Conservation (phyloP, 208 protist genomes). For the Leishmania mexicana region DNA sequence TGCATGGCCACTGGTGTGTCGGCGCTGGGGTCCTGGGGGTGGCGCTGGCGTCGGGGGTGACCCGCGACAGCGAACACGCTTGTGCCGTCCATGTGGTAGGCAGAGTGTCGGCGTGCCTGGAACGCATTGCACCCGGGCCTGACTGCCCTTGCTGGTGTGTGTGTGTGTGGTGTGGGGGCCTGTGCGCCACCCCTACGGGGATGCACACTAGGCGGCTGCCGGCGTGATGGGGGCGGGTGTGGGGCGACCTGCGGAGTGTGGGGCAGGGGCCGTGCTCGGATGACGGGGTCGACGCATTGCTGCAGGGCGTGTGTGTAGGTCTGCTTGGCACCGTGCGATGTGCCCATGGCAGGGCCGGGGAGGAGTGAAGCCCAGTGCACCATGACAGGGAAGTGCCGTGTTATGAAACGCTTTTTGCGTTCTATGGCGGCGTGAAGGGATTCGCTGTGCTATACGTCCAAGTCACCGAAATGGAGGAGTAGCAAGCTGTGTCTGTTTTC, state of each 20-base stretch:
- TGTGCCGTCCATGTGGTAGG: too few species aligned
- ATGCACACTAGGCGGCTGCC: neutral
- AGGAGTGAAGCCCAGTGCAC: neutral
- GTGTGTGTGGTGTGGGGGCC: too few species aligned
- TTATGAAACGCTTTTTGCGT: too few species aligned
- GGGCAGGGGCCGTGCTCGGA: neutral
- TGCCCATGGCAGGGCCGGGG: neutral
- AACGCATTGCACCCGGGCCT: neutral
- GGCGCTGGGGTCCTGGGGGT: neutral
- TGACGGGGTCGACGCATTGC: neutral
- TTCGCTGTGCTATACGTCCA: too few species aligned
- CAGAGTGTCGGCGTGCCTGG: neutral
- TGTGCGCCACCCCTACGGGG: neutral
- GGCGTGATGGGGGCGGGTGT: neutral
- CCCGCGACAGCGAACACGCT: too few species aligned
- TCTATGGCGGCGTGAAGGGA: too few species aligned
- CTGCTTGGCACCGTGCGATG: neutral
- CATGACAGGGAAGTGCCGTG: too few species aligned
- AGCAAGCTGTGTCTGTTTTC: too few species aligned
- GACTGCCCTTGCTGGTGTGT: neutral
- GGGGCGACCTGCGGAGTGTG: neutral
- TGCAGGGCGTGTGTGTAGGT: neutral
- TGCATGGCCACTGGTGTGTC: neutral
- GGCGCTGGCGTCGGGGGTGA: neutral
- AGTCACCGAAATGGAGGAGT: too few species aligned